Conservation (phyloP, 257 asterid species). For the Ilex aquifolium region DNA sequence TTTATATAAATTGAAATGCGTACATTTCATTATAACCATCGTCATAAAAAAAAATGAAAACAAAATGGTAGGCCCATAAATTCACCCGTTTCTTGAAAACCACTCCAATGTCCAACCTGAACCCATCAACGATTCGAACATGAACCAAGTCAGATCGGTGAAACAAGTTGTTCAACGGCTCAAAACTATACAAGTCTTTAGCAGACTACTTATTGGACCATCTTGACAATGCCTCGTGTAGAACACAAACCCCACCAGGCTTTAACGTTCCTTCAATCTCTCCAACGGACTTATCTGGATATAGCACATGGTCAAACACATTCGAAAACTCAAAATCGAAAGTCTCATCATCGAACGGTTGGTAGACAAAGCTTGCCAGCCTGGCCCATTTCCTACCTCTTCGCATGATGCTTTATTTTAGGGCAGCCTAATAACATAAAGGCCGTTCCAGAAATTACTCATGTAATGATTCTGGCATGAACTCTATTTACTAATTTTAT, state of each 20-base stretch:
- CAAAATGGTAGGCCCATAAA: background rate
- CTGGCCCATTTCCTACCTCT: no score
- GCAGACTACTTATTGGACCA: slow-evolving; percentile 88
- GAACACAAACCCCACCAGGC: slow-evolving; percentile 68
- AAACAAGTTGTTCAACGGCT: slow-evolving; percentile 72
- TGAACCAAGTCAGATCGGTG: slow-evolving; percentile 52
- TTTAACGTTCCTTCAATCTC: slow-evolving; percentile 81
- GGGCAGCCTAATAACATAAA: no score
- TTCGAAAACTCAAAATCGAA: slow-evolving; percentile 93
- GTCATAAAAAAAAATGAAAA: background rate
- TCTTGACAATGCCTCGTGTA: slow-evolving; percentile 63
- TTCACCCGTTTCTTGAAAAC: slow-evolving; percentile 50
- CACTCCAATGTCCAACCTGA: slow-evolving; percentile 85
- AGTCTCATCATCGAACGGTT: slow-evolving; percentile 56
- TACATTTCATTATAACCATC: no score
- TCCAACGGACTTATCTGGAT: slow-evolving; percentile 64
- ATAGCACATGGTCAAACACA: slow-evolving; percentile 92
- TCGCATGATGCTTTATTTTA: no score
- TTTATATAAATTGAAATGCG: no score
- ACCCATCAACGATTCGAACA: slow-evolving; percentile 61
- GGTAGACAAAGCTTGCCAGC: slow-evolving; percentile 4
- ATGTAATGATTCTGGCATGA: no score
- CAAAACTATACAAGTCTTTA: slow-evolving; percentile 70
- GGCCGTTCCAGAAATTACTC: no score
- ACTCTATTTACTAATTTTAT: no score